Percentiles rank a stretch among this genome's conserved stretches.
phyloP scores from a whole-genome alignment of 2,329 filamentous ascomycete genomes.

The Pseudocercospora fijiensis region DNA sequence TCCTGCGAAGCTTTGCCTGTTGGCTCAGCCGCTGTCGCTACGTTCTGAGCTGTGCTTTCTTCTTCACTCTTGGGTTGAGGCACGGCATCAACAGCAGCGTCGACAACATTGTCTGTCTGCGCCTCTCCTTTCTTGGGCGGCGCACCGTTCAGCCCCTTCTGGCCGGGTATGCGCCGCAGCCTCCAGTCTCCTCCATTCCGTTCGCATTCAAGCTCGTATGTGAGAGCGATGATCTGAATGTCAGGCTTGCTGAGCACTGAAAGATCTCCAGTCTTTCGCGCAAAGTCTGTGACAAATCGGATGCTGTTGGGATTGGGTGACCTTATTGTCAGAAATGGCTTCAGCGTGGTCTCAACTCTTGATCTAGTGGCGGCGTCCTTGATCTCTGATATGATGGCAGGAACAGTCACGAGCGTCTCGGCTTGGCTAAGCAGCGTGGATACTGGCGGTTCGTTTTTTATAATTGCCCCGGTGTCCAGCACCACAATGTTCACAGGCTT shows the following conservation, averaged over 20 bases:
- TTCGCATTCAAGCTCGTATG: slow-evolving; percentile 93
- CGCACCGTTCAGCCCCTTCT: slow-evolving; percentile 73
- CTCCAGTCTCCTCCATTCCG: slow-evolving; percentile 87
- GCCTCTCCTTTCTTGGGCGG: slow-evolving; percentile 51
- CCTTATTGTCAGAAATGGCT: slow-evolving; percentile 79
- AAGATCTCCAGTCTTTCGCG: slow-evolving; percentile 83
- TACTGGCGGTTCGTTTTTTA: slow-evolving; percentile 85
- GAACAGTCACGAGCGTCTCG: slow-evolving; percentile 76
- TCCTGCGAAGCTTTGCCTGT: background rate
- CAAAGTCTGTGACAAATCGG: slow-evolving; percentile 78
- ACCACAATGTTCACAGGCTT: slow-evolving; percentile 82
- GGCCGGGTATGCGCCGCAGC: slow-evolving; percentile 72
- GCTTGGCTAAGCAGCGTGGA: slow-evolving; percentile 78
- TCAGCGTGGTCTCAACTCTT: slow-evolving; percentile 77
- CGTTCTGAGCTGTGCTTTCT: background rate
- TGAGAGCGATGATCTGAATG: slow-evolving; percentile 82
- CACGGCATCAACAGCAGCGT: background rate
- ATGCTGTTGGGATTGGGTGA: slow-evolving; percentile 74
- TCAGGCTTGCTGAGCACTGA: slow-evolving; percentile 85
- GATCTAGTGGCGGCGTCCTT: slow-evolving; percentile 76
- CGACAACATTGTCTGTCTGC: background rate
- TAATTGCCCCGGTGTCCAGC: slow-evolving; percentile 86
- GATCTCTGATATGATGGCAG: slow-evolving; percentile 83
- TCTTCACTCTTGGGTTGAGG: background rate
- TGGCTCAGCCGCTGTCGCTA: background rate